Percentiles rank a stretch among this genome's conserved stretches.
Evolutionary conservation across 148 eudicot genomes (phyloP).

Genomic region (Rhododendron williamsianum): DNA sequence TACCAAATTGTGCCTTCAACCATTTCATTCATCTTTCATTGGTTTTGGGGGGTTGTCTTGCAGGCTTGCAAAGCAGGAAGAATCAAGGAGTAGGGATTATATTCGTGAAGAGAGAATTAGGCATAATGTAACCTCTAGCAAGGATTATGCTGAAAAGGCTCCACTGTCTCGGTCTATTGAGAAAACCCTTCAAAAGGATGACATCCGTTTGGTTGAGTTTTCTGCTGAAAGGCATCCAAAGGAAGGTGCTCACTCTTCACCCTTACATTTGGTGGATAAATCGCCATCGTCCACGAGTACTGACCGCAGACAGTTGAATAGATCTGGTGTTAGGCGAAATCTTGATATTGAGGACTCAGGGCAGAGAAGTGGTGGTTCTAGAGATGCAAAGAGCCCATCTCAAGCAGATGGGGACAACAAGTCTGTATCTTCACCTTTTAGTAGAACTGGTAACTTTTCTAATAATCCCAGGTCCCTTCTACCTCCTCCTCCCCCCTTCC

Average conservation of each 20-base stretch:
- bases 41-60: constrained; percentile 4
- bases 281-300: constrained; percentile 60
- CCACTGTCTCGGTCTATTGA: constrained; percentile 51
- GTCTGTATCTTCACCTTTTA: constrained; percentile 56
- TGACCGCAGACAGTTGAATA: constrained; percentile 57
- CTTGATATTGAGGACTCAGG: constrained; percentile 66
- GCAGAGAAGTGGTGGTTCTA: constrained; percentile 63
- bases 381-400: constrained; percentile 46
- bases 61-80: constrained; percentile 67
- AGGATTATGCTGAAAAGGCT: constrained; percentile 48
- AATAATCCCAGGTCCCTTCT: constrained; percentile 47
- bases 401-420: constrained; percentile 50
- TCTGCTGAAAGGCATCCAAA: constrained; percentile 56
- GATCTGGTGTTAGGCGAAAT: constrained; percentile 54
- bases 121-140: constrained; percentile 27
- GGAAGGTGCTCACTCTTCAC: constrained; percentile 38
- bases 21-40: background rate
- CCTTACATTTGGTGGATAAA: constrained; percentile 49
- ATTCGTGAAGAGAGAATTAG: constrained; percentile 33
- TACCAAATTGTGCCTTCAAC: background rate
- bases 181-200: constrained; percentile 50
- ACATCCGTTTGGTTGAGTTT: constrained; percentile 39
- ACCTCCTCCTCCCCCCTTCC: constrained; percentile 57
- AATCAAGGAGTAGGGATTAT: constrained; percentile 51
- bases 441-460: constrained; percentile 38